These are phyloP conservation scores for Xylaria multiplex DNA, from an alignment of 2,329 filamentous ascomycete species.

Conservation along the genomic window DNA sequence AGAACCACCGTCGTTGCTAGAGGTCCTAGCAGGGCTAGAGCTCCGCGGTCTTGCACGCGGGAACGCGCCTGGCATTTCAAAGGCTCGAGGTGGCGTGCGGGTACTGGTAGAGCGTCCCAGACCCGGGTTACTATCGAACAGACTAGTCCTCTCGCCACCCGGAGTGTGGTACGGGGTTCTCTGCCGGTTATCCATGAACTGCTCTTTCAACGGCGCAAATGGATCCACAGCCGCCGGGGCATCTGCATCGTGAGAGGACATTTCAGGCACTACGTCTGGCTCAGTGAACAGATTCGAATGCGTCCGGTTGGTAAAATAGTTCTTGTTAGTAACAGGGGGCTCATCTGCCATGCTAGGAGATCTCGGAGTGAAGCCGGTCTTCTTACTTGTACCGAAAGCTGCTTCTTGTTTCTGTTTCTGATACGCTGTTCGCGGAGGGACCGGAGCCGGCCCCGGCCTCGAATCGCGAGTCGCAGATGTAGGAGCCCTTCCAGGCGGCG, in stretches of 20 bases:
- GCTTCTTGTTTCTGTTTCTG: conserved; percentile 65
- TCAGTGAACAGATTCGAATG: conserved; percentile 48
- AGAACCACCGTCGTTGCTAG: conserved; percentile 45
- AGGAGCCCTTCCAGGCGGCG: conserved; percentile 43
- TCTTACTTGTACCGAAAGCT: conserved; percentile 61
- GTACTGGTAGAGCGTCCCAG: conserved; percentile 60
- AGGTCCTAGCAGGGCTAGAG: conserved; percentile 45
- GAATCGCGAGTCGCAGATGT: conserved; percentile 45
- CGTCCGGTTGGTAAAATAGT: conserved; percentile 58
- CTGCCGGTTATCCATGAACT: conserved; percentile 60
- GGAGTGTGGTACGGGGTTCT: conserved; percentile 67
- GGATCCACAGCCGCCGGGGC: conserved; percentile 55
- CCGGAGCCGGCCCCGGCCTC: conserved; percentile 47
- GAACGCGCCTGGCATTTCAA: conserved; percentile 44
- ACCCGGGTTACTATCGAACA: conserved; percentile 59
- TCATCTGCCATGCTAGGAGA: conserved; percentile 63
- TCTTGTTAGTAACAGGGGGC: conserved; percentile 60
- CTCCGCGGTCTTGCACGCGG: conserved; percentile 44
- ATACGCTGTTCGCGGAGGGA: conserved; percentile 61
- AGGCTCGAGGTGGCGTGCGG: conserved; percentile 50
- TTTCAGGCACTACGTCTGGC: conserved; percentile 37
- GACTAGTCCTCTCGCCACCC: conserved; percentile 68
- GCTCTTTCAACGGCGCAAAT: conserved; percentile 59
- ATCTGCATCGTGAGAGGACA: conserved; percentile 28
- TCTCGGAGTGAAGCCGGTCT: conserved; percentile 60